phyloP scores from a whole-genome alignment of 78 protist genomes.

The Emiliania huxleyi region DNA sequence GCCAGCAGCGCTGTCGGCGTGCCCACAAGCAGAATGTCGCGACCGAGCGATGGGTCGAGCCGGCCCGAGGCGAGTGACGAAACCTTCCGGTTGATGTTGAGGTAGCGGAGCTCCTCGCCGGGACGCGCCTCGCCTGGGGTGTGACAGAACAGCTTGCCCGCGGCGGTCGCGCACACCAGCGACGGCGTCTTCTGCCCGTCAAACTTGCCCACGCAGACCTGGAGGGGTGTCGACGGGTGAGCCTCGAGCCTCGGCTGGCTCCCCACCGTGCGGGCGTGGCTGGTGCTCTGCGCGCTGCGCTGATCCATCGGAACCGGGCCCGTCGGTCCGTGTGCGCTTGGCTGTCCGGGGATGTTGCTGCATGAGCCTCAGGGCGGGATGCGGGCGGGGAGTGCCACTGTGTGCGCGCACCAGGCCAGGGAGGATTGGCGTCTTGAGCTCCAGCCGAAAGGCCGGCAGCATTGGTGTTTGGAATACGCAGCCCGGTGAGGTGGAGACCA shows the following conservation, averaged over 20 bases:
- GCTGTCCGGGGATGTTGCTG: neutral
- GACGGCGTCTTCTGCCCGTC: neutral
- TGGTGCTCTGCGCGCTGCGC: neutral
- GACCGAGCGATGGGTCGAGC: neutral
- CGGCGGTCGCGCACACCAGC: constrained; percentile 9
- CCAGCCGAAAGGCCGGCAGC: neutral
- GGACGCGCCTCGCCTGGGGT: neutral
- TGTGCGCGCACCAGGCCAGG: neutral
- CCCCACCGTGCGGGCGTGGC: neutral
- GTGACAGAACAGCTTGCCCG: neutral
- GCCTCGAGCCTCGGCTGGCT: neutral
- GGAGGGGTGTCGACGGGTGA: neutral
- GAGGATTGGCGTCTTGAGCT: neutral
- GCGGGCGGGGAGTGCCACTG: neutral
- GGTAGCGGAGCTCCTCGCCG: neutral
- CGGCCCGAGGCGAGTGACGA: neutral
- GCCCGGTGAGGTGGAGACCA: no score
- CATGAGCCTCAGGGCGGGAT: neutral
- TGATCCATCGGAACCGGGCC: neutral
- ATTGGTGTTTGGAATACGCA: no score
- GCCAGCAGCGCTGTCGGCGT: constrained; percentile 41
- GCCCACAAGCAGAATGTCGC: constrained; percentile 60
- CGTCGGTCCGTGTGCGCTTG: neutral
- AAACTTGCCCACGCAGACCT: neutral
- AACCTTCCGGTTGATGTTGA: constrained; percentile 27